Percentiles rank a stretch among this genome's conserved stretches.
These are phyloP conservation scores for Leccinellum albellum DNA, from an alignment of 768 basidiomycete genomes.

Conservation along the genomic window DNA sequence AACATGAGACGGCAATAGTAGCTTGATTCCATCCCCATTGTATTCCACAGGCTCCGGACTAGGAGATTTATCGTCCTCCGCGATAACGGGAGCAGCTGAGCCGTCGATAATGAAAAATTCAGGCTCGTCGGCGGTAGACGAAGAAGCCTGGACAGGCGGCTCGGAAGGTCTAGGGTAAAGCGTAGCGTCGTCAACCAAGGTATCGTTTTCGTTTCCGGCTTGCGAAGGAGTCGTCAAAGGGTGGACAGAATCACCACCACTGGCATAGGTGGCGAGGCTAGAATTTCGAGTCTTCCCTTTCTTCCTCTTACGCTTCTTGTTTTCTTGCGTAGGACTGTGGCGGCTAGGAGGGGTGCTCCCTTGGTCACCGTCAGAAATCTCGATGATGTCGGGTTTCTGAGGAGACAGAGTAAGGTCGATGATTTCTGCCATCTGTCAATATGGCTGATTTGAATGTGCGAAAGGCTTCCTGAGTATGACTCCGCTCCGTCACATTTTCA, in stretches of 20 bases:
- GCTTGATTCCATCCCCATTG: constrained; percentile 13
- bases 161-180: constrained; percentile 36
- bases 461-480: too few species aligned
- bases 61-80: constrained; percentile 7
- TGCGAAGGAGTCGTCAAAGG: constrained; percentile 20
- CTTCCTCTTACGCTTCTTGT: constrained; percentile 25
- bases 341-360: constrained; percentile 5
- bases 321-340: constrained; percentile 10
- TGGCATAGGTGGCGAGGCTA: constrained; percentile 11
- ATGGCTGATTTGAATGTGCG: background rate
- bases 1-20: constrained; percentile 72
- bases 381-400: constrained; percentile 26
- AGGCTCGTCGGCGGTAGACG: constrained; percentile 13
- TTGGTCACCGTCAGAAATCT: constrained; percentile 26
- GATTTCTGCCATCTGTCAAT: constrained; percentile 26
- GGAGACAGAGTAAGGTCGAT: constrained; percentile 34
- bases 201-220: constrained; percentile 1
- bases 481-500: too few species aligned
- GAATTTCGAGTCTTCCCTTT: constrained; percentile 23
- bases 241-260: constrained; percentile 14
- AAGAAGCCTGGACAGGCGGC: constrained; percentile 27
- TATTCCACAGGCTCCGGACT: constrained; percentile 13
- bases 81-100: constrained; percentile 36
- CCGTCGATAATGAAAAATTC: constrained; percentile 51
- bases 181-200: constrained; percentile 3